Base-by-base conservation (phyloP, 1,139 yeast species). In the Entelexis paramagnoliae region DNA sequence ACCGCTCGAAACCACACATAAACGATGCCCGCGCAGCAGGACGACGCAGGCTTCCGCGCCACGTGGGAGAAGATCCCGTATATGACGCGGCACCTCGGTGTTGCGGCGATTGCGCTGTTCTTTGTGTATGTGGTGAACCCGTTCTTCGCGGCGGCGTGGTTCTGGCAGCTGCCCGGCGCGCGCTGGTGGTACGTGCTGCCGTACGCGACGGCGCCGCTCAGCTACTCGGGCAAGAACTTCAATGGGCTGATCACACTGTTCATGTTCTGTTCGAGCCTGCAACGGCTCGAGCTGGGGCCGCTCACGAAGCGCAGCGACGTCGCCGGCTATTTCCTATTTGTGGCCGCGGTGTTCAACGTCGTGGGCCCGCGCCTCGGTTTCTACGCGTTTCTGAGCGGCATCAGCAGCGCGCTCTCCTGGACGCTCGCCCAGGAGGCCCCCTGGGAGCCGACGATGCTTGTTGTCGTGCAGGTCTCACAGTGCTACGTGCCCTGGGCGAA, bases 371-470 rank as follows among this genome's bases (percentile, higher is more conserved):
- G 30, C 14, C 46, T 50, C n/a, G 56, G 56, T n/a, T 3, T 46
- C 22, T 55, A 47, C 46, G 51, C 51, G 17, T 58, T 36, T 52
- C 49, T 57, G 16, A n/a, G 40, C 26, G 58, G 56, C 22, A 22
- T 59, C 24, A 46, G 55, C 17, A 52, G 62, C 49, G 70, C 72
- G 3, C 48, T 70, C 50, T 55, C 66, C 1, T 69, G 68, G 53
- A 67, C 71, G 3, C 62, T 69, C 67, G 65, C 69, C 10, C 72
- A 69, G 55, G 68, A 66, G 30, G 59, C 63, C 44, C 65, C 66
- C 14, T 59, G 63, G 38, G 58, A 57, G 22, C 60, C 53, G 38
- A 66, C 61, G 33, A 59, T 57, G 17, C 63, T 68, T 41, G 55
- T 61, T 46, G 64, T 70, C 46, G 54, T 70, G 49, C 60, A 59